A percentile compares a stretch with the other conserved stretches of the same genome.
Evolutionary conservation across 1,284 basidiomycete species (phyloP).

Genomic region (Boletellus deceptivus): DNA sequence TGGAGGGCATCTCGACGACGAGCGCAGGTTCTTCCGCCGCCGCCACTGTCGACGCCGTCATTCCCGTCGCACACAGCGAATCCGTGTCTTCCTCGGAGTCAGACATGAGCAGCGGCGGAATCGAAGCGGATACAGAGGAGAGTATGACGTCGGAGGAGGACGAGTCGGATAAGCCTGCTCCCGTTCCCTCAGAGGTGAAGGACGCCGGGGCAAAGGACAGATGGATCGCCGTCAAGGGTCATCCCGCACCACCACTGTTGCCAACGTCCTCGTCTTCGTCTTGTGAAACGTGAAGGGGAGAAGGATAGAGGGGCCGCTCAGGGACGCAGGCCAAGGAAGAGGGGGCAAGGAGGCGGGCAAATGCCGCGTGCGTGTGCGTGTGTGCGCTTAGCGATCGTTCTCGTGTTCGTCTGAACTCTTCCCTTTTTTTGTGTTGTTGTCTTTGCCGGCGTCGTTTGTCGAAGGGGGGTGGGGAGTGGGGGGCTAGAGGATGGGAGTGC

Average conservation of each 20-base stretch:
- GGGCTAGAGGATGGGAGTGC: too few species aligned
- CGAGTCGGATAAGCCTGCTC: constrained; percentile 39
- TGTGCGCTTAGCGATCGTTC: neutral
- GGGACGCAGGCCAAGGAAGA: too few species aligned
- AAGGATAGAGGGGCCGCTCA: too few species aligned
- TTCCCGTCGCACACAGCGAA: constrained; percentile 22
- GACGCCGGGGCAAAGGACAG: constrained; percentile 49
- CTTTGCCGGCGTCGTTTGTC: neutral
- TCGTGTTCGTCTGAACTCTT: constrained; percentile 14
- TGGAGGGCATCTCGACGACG: constrained; percentile 28
- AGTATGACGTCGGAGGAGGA: constrained; percentile 74
- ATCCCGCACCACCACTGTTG: constrained; percentile 11
- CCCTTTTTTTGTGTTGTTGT: constrained; percentile 2
- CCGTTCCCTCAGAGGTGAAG: constrained; percentile 29
- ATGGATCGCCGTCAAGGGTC: constrained; percentile 65
- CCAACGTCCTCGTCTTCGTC: constrained; percentile 3
- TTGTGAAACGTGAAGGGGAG: constrained; percentile 15
- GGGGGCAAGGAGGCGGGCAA: too few species aligned
- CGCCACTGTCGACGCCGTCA: constrained; percentile 23
- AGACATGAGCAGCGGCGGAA: constrained; percentile 53
- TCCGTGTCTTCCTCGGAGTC: constrained; percentile 51
- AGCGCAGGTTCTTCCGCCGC: constrained; percentile 28
- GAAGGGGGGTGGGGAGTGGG: neutral
- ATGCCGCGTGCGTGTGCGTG: neutral
- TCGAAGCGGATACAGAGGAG: constrained; percentile 70